Conservation (phyloP, 2,329 filamentous ascomycete genomes). For the Penicillium sclerotigenum region DNA sequence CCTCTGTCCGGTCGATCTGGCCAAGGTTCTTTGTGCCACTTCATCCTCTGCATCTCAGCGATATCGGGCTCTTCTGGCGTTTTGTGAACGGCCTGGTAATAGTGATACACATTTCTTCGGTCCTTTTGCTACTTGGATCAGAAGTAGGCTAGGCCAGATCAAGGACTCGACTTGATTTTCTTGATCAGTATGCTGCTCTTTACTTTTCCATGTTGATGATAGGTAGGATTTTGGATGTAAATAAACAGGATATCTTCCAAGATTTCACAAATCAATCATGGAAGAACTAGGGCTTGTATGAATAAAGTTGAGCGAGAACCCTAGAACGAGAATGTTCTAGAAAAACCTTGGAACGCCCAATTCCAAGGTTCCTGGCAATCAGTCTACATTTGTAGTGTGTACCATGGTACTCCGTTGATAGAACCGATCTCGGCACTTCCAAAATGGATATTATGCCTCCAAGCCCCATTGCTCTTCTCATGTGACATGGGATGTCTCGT, state of each 20-base stretch:
- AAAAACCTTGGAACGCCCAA: too few species aligned
- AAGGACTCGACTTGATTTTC: background rate
- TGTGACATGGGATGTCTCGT: background rate
- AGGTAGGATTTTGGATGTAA: background rate
- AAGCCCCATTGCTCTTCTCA: background rate
- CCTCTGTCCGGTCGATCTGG: conserved; percentile 32
- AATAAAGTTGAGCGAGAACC: background rate
- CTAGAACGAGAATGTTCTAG: background rate
- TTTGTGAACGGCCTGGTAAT: conserved; percentile 18
- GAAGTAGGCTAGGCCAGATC: background rate
- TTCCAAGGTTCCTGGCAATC: background rate
- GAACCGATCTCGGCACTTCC: background rate
- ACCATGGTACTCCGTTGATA: background rate
- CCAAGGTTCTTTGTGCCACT: conserved; percentile 27
- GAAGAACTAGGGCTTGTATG: background rate
- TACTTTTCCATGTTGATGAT: background rate
- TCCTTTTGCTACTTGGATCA: conserved; percentile 24
- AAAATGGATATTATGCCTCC: background rate
- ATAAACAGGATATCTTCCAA: background rate
- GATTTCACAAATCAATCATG: background rate
- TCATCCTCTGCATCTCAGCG: conserved; percentile 9
- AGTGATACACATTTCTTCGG: conserved; percentile 19
- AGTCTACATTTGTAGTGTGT: background rate
- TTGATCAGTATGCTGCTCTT: background rate
- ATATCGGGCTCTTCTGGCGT: conserved; percentile 22